These are phyloP conservation scores for Aspergillus carlsbadensis DNA, from an alignment of 495 filamentous ascomycete genomes.

Conservation along the genomic window DNA sequence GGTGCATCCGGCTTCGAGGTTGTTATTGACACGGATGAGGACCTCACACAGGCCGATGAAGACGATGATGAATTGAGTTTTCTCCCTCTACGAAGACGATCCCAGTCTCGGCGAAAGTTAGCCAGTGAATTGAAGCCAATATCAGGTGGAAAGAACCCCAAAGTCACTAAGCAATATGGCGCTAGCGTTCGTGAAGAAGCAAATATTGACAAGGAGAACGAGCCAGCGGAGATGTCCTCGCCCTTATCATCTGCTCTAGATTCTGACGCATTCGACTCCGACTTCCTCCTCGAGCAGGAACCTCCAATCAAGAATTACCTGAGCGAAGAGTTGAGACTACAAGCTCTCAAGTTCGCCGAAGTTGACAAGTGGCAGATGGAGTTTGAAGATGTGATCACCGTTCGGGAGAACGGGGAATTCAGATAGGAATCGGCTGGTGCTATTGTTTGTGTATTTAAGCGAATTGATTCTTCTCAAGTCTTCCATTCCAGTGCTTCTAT, in stretches of 20 bases:
- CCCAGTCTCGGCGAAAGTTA: conserved; percentile 11
- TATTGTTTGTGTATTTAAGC: not conserved
- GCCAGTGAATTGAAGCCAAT: conserved; percentile 21
- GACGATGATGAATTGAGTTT: conserved; percentile 44
- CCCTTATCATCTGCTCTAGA: conserved; percentile 40
- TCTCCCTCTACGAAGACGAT: conserved; percentile 26
- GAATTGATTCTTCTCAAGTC: not conserved
- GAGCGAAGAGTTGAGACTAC: conserved; percentile 40
- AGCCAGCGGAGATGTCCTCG: conserved; percentile 28
- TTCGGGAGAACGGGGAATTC: conserved; percentile 21
- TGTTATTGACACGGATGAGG: conserved; percentile 35
- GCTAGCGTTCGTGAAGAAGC: not conserved
- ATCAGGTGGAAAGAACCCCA: not conserved
- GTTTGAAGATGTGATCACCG: conserved; percentile 58
- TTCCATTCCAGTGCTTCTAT: too few species aligned
- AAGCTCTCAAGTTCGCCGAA: conserved; percentile 60
- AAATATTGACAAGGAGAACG: conserved; percentile 32
- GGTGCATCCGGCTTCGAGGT: conserved; percentile 20
- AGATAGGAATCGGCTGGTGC: conserved; percentile 11
- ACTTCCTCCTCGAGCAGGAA: conserved; percentile 15
- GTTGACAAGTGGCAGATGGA: conserved; percentile 73
- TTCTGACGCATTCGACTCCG: conserved; percentile 34
- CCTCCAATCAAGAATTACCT: conserved; percentile 17
- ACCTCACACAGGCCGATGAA: conserved; percentile 23
- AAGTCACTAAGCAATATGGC: conserved; percentile 11